A percentile compares a stretch with the other conserved stretches of the same genome.
These are phyloP conservation scores for Byssothecium circinans DNA, from an alignment of 2,329 filamentous ascomycete genomes.

Conservation along the genomic window DNA sequence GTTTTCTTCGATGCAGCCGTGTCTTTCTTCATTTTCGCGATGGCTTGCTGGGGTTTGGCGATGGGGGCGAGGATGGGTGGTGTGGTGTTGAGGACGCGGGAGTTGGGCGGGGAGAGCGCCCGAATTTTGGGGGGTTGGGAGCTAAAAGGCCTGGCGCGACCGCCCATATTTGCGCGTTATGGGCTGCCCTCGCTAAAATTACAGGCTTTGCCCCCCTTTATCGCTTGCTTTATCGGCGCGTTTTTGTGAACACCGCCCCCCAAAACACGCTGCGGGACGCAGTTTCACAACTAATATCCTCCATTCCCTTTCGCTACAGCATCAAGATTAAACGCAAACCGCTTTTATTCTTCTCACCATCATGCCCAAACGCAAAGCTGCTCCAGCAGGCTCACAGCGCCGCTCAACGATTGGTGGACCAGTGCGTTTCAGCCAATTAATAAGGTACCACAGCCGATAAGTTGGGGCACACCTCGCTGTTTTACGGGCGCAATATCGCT, in stretches of 20 bases:
- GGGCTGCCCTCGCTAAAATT: constrained; percentile 1
- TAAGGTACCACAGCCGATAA: not conserved
- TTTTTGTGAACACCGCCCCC: not conserved
- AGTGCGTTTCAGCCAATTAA: not conserved
- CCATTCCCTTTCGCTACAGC: too few species aligned
- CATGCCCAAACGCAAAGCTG: too few species aligned
- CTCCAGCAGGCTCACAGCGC: not conserved
- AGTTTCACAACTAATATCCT: too few species aligned
- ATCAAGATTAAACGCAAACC: too few species aligned
- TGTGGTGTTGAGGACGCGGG: constrained; percentile 1
- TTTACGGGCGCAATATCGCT: too few species aligned
- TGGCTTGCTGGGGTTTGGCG: constrained; percentile 24
- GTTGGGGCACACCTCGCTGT: too few species aligned
- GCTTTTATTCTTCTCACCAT: too few species aligned
- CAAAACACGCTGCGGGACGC: constrained; percentile 1
- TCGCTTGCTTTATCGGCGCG: too few species aligned
- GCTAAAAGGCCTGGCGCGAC: not conserved
- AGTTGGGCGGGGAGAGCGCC: not conserved
- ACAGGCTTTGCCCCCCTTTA: not conserved
- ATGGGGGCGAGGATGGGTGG: constrained; percentile 3
- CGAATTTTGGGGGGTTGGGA: not conserved
- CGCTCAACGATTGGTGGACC: not conserved
- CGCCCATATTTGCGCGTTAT: not conserved
- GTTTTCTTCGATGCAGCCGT: constrained; percentile 23
- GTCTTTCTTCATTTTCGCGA: constrained; percentile 23